Percentiles rank a stretch among this genome's conserved stretches.
These are phyloP conservation scores for Strigomonas culicis DNA, from an alignment of 208 protist genomes.

Conservation along the genomic window DNA sequence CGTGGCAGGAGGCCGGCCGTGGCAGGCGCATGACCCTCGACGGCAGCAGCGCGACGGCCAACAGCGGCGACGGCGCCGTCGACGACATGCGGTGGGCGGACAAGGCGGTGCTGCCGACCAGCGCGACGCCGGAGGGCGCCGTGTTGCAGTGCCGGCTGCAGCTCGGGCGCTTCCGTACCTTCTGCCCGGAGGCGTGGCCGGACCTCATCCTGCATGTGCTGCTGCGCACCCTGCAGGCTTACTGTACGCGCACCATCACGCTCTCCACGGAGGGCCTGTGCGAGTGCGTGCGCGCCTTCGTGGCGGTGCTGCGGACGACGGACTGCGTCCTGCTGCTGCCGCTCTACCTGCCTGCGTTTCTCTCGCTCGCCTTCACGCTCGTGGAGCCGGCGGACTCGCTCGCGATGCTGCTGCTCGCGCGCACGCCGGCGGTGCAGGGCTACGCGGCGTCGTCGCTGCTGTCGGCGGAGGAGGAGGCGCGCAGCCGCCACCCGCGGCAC, in stretches of 20 bases:
- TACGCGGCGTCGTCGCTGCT: neutral
- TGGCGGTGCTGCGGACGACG: constrained; percentile 59
- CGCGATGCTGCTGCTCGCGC: constrained; percentile 8
- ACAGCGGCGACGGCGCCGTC: neutral
- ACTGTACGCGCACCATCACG: constrained; percentile 47
- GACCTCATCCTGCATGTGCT: constrained; percentile 64
- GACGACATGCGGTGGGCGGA: neutral
- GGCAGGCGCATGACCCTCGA: no score
- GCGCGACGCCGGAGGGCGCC: constrained; percentile 6
- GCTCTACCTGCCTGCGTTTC: constrained; percentile 54
- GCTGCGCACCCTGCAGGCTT: constrained; percentile 47
- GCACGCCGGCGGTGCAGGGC: constrained; percentile 2
- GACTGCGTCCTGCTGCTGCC: constrained; percentile 34
- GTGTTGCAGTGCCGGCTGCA: constrained; percentile 3
- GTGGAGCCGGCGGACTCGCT: constrained; percentile 17
- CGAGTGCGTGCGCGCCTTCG: constrained; percentile 54
- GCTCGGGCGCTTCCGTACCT: constrained; percentile 17
- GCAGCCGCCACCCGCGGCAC: neutral
- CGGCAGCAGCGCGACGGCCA: neutral
- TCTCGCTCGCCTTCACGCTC: constrained; percentile 50
- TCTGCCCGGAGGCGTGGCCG: constrained; percentile 48
- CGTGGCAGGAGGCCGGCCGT: no score
- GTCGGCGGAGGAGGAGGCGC: neutral
- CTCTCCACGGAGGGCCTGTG: constrained; percentile 64
- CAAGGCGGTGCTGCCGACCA: neutral